Conservation (phyloP, 2,329 filamentous ascomycete species). For the Penicillium sp. region DNA sequence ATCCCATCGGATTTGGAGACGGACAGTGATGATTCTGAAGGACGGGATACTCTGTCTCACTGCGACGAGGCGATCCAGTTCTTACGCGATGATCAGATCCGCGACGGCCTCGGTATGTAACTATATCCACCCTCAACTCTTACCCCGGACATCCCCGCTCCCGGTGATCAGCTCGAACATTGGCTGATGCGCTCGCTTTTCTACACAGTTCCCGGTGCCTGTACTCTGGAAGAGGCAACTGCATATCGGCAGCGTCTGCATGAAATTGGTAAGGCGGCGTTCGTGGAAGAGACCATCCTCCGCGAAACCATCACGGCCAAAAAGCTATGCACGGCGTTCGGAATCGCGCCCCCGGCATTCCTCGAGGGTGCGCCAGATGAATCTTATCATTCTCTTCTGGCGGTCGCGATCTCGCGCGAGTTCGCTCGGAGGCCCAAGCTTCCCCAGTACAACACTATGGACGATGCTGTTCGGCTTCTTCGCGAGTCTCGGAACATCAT, state of each 20-base stretch:
- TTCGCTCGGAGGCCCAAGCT: slow-evolving; percentile 79
- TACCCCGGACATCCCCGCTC: slow-evolving; percentile 23
- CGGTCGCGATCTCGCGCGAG: slow-evolving; percentile 74
- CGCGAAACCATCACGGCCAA: slow-evolving; percentile 69
- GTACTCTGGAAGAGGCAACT: slow-evolving; percentile 66
- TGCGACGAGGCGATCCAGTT: slow-evolving; percentile 63
- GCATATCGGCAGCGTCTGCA: slow-evolving; percentile 69
- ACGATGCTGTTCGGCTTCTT: slow-evolving; percentile 79
- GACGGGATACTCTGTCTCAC: slow-evolving; percentile 63
- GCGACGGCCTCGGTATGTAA: slow-evolving; percentile 47
- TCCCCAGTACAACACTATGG: slow-evolving; percentile 73
- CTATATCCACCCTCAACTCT: slow-evolving; percentile 10
- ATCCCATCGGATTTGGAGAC: slow-evolving; percentile 37
- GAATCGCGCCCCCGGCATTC: slow-evolving; percentile 69
- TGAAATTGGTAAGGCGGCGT: slow-evolving; percentile 71
- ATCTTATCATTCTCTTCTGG: slow-evolving; percentile 70
- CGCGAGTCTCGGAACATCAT: slow-evolving; percentile 77
- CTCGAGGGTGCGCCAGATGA: slow-evolving; percentile 71
- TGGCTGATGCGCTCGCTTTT: slow-evolving; percentile 10
- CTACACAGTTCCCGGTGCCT: slow-evolving; percentile 49
- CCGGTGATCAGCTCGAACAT: slow-evolving; percentile 16
- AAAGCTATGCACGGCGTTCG: slow-evolving; percentile 84
- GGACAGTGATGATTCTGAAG: slow-evolving; percentile 37
- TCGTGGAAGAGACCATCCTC: slow-evolving; percentile 70
- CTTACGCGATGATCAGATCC: slow-evolving; percentile 53